phyloP scores from a whole-genome alignment of 768 basidiomycete genomes.

The Mycena olivaceomarginata region DNA sequence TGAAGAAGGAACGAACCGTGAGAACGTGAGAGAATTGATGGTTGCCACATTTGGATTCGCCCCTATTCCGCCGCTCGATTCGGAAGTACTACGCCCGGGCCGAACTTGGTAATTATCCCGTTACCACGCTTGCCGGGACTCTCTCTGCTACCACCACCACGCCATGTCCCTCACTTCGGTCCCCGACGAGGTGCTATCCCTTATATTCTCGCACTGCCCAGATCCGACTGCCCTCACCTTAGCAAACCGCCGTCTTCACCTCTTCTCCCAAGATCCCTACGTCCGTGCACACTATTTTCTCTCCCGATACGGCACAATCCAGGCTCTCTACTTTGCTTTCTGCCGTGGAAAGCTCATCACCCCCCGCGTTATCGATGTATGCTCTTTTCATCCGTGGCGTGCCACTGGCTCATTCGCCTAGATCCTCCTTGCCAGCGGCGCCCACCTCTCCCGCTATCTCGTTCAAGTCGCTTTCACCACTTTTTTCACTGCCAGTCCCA shows the following conservation, averaged over 20 bases:
- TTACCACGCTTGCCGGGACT: not conserved
- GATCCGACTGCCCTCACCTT: conserved; percentile 78
- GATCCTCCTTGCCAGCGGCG: conserved; percentile 86
- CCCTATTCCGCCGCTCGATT: no score
- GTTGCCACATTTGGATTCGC: no score
- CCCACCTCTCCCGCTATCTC: conserved; percentile 87
- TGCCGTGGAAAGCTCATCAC: conserved; percentile 81
- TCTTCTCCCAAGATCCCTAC: conserved; percentile 83
- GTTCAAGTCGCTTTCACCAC: conserved; percentile 88
- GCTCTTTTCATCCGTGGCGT: conserved; percentile 51
- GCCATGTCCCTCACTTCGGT: not conserved
- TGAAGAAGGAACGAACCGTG: no score
- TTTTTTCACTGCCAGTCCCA: conserved; percentile 84
- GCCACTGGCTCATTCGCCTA: conserved; percentile 53
- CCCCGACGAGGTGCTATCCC: conserved; percentile 78
- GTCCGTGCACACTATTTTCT: conserved; percentile 88
- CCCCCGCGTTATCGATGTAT: conserved; percentile 81
- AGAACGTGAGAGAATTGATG: no score
- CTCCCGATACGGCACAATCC: conserved; percentile 79
- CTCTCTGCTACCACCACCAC: conserved; percentile 42
- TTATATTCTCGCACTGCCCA: conserved; percentile 83
- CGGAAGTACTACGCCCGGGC: no score
- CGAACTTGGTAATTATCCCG: no score
- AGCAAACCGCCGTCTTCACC: conserved; percentile 74
- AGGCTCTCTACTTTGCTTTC: conserved; percentile 86